These are phyloP conservation scores for Penicillium sp. DNA, from an alignment of 2,329 filamentous ascomycete genomes.

Conservation along the genomic window DNA sequence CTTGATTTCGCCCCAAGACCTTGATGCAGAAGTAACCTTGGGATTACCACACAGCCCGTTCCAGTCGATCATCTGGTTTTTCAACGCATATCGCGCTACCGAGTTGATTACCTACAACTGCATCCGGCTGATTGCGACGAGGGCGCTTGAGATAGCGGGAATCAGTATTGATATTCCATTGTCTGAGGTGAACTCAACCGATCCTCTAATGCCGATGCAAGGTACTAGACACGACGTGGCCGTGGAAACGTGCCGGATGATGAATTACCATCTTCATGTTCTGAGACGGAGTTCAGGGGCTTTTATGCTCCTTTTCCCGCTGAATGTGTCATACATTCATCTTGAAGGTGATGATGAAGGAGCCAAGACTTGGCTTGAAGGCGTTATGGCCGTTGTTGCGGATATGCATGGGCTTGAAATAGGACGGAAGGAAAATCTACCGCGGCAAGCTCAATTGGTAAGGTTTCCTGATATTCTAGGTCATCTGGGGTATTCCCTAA, in stretches of 20 bases:
- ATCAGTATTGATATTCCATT: neutral
- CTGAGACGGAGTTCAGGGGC: slow-evolving; percentile 11
- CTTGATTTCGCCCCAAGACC: neutral
- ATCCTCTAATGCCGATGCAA: slow-evolving; percentile 17
- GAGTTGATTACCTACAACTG: slow-evolving; percentile 13
- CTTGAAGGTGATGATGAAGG: slow-evolving; percentile 1
- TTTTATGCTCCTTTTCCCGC: slow-evolving; percentile 14
- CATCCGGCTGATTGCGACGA: slow-evolving; percentile 6
- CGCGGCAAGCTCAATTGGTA: neutral
- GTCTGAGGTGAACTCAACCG: neutral
- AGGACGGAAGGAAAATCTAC: slow-evolving; percentile 10
- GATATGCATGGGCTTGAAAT: slow-evolving; percentile 16
- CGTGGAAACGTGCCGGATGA: slow-evolving; percentile 18
- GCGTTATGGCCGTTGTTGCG: slow-evolving; percentile 12
- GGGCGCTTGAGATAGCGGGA: slow-evolving; percentile 3
- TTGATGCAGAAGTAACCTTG: neutral
- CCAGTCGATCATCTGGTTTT: slow-evolving; percentile 12
- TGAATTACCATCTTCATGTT: slow-evolving; percentile 10
- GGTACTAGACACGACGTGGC: slow-evolving; percentile 13
- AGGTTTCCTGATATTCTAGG: neutral
- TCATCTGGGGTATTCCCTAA: neutral
- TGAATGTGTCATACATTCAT: slow-evolving; percentile 12
- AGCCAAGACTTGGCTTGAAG: slow-evolving; percentile 10
- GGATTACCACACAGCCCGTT: slow-evolving; percentile 9
- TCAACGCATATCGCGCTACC: slow-evolving; percentile 4